Base-by-base conservation (phyloP, 305 asterid species). In the Coffea humblotiana region DNA sequence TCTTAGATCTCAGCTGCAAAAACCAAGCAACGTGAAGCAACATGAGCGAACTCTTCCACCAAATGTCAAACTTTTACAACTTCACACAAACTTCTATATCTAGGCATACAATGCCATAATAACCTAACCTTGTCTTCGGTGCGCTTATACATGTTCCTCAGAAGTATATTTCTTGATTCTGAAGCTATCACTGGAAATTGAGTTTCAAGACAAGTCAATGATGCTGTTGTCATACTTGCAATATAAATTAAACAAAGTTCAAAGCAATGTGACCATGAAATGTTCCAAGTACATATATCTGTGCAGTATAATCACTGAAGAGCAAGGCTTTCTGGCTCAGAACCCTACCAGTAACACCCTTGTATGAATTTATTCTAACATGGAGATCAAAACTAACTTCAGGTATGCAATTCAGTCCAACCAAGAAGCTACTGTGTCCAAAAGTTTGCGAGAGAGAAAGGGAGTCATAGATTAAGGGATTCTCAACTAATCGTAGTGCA, bases 121-220 rank as follows among this genome's bases (percentile, higher is more conserved):
- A 52, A 15, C 47, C 93, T 79, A 72, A 94, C 98, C 97, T 88
- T 94, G 75, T 90, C 95, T 75, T 90, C 93, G 3, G 89, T 87
- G 23, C 86, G 94, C 86, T 90, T 90, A 75, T 94, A 91, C 25
- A 94, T 85, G 89, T 90, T 94, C 74, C 93, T 85, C 86, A 94
- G 63, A 48, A 94, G 92, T 81, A 88, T 88, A 82, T 87, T 94
- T 80, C 80, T 92, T n/a, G 90, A 60, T 79, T 94, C 98, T 16
- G 94, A 82, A 69, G 79, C 71, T 80, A 94, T 88, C 45, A 94
- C 98, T 94, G 90, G 71, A 52, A 76, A 72, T 77, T 58, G 49
- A 71, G 56, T 75, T 51, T 75, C 40, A 68, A 78, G 19, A 63
- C 61, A 80, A 45, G 66, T 65, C 35, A 58, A 73, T 69, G 70